These are phyloP conservation scores for Crotalaria pallida DNA, from an alignment of 306 rosid genomes.

Conservation along the genomic window DNA sequence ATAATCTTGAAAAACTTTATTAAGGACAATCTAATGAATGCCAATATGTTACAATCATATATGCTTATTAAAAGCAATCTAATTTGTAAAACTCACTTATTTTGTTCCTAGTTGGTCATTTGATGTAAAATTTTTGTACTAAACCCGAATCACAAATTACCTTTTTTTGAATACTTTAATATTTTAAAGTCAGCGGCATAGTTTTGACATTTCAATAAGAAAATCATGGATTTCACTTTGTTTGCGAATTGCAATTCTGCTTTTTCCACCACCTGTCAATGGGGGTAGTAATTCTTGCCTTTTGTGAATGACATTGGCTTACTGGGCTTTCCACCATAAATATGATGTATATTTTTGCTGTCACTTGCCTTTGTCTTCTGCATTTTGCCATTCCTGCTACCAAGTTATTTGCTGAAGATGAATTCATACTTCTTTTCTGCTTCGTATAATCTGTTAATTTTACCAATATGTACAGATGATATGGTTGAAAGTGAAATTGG, in stretches of 20 bases:
- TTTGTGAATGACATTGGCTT: not conserved
- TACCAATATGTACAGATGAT: constrained; percentile 53
- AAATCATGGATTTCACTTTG: not conserved
- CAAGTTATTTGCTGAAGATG: constrained; percentile 14
- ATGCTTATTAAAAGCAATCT: not conserved
- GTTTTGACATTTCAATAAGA: not conserved
- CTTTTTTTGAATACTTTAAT: not conserved
- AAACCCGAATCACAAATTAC: not conserved
- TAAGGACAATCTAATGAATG: not conserved
- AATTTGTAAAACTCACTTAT: not conserved
- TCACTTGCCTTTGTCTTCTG: constrained; percentile 12
- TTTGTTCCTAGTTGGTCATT: not conserved
- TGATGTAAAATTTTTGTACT: not conserved
- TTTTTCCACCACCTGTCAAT: not conserved
- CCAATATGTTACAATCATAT: not conserved
- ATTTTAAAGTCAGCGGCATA: not conserved
- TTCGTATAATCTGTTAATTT: constrained; percentile 19
- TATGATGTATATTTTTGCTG: not conserved
- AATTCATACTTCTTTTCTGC: constrained; percentile 5
- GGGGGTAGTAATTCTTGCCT: not conserved
- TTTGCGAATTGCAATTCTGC: not conserved
- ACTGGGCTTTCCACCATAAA: not conserved
- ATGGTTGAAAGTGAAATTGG: constrained; percentile 34
- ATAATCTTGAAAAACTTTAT: not conserved
- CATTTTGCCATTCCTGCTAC: not conserved